These are phyloP conservation scores for Candida maltosa DNA, from an alignment of 805 yeast genomes.

Conservation along the genomic window DNA sequence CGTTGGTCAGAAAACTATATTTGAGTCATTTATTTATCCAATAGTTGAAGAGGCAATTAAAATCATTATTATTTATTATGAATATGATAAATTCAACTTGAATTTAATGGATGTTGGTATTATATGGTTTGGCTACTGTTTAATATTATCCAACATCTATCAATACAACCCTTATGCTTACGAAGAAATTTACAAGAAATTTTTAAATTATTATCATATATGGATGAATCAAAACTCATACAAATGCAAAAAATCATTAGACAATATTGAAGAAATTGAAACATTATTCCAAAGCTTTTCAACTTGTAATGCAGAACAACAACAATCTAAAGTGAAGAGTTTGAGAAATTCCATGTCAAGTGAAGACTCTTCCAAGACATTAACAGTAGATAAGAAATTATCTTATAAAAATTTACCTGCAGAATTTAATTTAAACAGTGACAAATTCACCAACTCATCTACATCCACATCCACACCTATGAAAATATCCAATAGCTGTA, in stretches of 20 bases:
- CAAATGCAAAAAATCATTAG: slow-evolving; percentile 7
- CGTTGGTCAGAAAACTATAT: slow-evolving; percentile 1
- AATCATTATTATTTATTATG: slow-evolving; percentile 5
- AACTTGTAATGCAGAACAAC: slow-evolving; percentile 6
- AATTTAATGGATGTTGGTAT: slow-evolving; percentile 9
- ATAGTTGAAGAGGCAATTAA: slow-evolving; percentile 12
- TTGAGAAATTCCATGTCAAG: slow-evolving; percentile 13
- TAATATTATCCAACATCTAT: slow-evolving; percentile 1
- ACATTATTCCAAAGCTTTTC: slow-evolving; percentile 9
- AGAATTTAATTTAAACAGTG: slow-evolving; percentile 10
- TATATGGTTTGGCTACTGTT: slow-evolving; percentile 7
- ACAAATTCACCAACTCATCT: background rate
- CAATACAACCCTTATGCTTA: slow-evolving; percentile 10
- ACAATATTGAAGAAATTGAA: slow-evolving; percentile 10
- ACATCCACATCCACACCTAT: slow-evolving; percentile 4
- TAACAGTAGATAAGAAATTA: slow-evolving; percentile 5
- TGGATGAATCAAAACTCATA: slow-evolving; percentile 15
- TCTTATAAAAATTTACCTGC: slow-evolving; percentile 12
- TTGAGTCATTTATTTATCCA: slow-evolving; percentile 14
- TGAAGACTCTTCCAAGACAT: slow-evolving; percentile 15
- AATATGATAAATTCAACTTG: slow-evolving; percentile 3
- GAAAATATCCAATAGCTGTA: background rate
- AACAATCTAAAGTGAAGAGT: background rate
- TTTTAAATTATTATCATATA: slow-evolving; percentile 13
- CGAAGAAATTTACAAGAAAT: slow-evolving; percentile 11